phyloP scores from a whole-genome alignment of 2,329 filamentous ascomycete genomes.

The Ophiocordyceps camponoti-leonardi region DNA sequence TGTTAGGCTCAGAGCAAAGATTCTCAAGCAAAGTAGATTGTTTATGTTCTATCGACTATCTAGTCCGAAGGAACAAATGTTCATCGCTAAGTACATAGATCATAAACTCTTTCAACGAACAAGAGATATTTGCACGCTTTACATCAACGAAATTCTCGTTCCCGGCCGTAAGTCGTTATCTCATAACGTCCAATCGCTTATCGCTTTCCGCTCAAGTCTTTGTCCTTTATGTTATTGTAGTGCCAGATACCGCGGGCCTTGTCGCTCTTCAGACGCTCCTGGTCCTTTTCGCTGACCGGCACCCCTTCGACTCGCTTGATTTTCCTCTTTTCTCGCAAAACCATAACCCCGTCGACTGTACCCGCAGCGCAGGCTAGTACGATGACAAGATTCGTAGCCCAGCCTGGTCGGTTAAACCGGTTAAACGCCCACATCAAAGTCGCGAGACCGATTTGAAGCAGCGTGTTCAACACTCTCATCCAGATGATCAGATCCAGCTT shows the following conservation, averaged over 20 bases:
- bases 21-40: too few relatives aligned
- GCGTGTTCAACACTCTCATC: slow-evolving; percentile 63
- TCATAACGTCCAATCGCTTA: slow-evolving; percentile 3
- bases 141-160: not conserved
- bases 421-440: slow-evolving; percentile 75
- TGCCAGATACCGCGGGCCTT: slow-evolving; percentile 38
- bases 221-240: slow-evolving; percentile 26
- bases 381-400: slow-evolving; percentile 67
- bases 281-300: slow-evolving; percentile 38
- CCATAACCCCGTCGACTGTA: slow-evolving; percentile 49
- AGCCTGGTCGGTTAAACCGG: slow-evolving; percentile 54
- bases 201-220: slow-evolving; percentile 2
- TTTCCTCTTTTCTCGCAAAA: slow-evolving; percentile 53
- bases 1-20: too few relatives aligned
- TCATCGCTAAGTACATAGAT: not conserved
- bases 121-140: not conserved
- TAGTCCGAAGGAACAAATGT: too few relatives aligned
- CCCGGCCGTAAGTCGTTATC: not conserved
- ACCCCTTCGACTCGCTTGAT: slow-evolving; percentile 60
- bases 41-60: too few relatives aligned
- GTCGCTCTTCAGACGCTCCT: slow-evolving; percentile 30
- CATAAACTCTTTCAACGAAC: not conserved
- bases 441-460: slow-evolving; percentile 56
- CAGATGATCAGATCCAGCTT: slow-evolving; percentile 68
- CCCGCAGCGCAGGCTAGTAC: slow-evolving; percentile 55